Percentiles rank a stretch among this genome's conserved stretches.
Evolutionary conservation across 352 stramenopile genomes (phyloP).

Genomic region (Achlya hypogyna): DNA sequence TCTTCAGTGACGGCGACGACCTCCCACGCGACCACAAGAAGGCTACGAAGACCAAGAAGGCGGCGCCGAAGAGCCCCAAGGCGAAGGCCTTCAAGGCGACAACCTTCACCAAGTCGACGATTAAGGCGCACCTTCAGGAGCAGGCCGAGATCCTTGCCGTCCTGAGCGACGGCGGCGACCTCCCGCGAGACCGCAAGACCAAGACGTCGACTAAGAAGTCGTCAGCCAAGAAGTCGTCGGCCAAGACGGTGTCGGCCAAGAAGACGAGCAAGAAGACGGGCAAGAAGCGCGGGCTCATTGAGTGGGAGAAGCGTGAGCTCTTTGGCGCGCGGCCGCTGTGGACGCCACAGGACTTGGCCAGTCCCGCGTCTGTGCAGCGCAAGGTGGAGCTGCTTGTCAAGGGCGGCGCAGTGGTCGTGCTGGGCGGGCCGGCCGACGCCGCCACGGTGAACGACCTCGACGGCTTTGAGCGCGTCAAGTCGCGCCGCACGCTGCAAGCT

Average conservation of each 20-base stretch:
- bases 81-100: background rate
- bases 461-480: background rate
- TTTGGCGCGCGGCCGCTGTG: too few relatives aligned
- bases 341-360: too few relatives aligned
- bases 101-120: background rate
- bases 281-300: too few relatives aligned
- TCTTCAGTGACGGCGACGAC: background rate
- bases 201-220: background rate
- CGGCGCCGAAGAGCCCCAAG: background rate
- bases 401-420: background rate
- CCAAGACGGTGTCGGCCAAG: background rate
- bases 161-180: background rate
- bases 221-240: background rate
- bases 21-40: background rate
- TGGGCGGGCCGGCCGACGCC: background rate
- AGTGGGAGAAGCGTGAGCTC: too few relatives aligned
- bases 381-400: background rate
- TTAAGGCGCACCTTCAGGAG: background rate
- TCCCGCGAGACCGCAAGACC: background rate
- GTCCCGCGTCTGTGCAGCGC: background rate
- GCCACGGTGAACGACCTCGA: background rate
- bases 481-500: background rate
- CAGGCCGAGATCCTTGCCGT: background rate
- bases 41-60: background rate
- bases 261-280: too few relatives aligned